Evolutionary conservation across 176 grass and related monocot genomes (phyloP), one percentile per base, ranked within the genome.

Genomic region (Ampelocalamus luodianensis): DNA sequence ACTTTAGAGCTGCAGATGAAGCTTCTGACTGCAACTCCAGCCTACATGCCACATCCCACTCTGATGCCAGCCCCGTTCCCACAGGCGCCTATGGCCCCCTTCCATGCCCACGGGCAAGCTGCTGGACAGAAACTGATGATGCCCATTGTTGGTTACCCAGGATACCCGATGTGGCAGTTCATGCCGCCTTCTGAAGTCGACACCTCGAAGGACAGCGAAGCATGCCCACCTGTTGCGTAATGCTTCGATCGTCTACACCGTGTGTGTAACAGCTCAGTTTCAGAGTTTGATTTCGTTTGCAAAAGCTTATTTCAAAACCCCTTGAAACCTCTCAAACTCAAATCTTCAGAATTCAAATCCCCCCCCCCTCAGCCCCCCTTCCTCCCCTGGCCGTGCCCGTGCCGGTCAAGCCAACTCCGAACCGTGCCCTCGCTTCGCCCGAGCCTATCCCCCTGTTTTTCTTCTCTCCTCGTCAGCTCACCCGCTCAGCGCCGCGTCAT

Each of bases 81-180:
- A 0, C 90, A 88, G 45, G 82, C 87, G 1, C 85, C 83, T 6
- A 5, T 91, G 27, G 76, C 90, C 5, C 67, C 93, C 22, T 94
- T 94, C 82, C 51, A 87, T 72, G 79, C 90, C 4, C 90, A 86
- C 8, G 82, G 82, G 9, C 93, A 83, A 64, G 68, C 42, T 53
- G 34, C 69, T 1, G 93, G 85, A 11, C 90, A 94, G 78, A 94
- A 94, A 80, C 44, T 94, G 74, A 89, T 90, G 90, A 86, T 95
- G 83, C 93, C 90, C 46, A 72, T 94, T 51, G 72, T 94, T 27
- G 22, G 90, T 20, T 94, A 92, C 77, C 93, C 90, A 1, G 85
- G 78, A 18, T 90, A 80, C 29, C 87, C 93, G 0, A 94, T 94
- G 93, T 94, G 90, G 90, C 93, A 94, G 82, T 88, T 90, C 74